Evolutionary conservation across 192 early-diverging fungal species (phyloP).

Genomic region (Chytriomyces confervae): DNA sequence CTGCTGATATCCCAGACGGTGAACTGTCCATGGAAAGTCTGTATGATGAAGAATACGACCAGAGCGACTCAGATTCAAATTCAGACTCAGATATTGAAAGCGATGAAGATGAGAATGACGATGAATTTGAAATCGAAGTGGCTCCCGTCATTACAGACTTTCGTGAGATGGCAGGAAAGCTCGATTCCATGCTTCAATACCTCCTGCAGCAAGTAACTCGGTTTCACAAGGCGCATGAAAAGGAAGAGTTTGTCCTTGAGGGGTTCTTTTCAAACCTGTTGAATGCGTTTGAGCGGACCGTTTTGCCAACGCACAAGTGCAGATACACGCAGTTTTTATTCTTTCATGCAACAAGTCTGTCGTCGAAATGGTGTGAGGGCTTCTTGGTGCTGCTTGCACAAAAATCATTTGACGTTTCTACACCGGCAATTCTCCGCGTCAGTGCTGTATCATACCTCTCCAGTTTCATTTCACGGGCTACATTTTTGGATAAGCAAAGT

Average conservation of each 20-base stretch:
- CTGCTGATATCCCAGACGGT: not conserved
- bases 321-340: constrained; percentile 90
- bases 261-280: constrained; percentile 74
- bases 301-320: constrained; percentile 85
- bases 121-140: constrained; percentile 60
- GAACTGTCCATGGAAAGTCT: constrained; percentile 24
- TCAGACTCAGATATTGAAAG: constrained; percentile 31
- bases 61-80: not conserved
- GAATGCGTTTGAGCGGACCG: constrained; percentile 75
- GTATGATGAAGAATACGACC: constrained; percentile 5
- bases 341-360: constrained; percentile 78
- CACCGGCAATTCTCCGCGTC: constrained; percentile 72
- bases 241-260: not conserved
- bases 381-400: constrained; percentile 78
- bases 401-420: constrained; percentile 59
- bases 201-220: not conserved
- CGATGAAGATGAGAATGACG: constrained; percentile 55
- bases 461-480: constrained; percentile 88
- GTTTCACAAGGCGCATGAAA: constrained; percentile 58
- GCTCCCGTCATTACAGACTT: constrained; percentile 12
- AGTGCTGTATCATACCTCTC: constrained; percentile 82
- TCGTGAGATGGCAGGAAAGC: constrained; percentile 19
- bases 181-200: constrained; percentile 69
- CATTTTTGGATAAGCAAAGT: constrained; percentile 62
- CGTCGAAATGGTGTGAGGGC: constrained; percentile 69